phyloP scores from a whole-genome alignment of 768 basidiomycete species.

The Termitomyces bulborhizus region DNA sequence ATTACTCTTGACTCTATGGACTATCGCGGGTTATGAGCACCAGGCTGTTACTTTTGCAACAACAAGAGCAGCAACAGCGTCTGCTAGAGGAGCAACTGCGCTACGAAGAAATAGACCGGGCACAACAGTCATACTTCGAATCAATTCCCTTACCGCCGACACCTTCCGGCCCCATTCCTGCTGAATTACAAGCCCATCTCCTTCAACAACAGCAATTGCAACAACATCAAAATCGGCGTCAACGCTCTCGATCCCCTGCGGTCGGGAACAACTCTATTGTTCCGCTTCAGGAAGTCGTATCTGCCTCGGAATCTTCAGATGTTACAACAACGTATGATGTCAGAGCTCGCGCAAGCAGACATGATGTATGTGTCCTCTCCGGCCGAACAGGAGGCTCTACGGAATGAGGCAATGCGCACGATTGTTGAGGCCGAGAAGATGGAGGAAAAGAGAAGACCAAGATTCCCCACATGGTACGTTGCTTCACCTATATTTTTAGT shows the following conservation, averaged over 20 bases:
- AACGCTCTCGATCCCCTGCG: constrained; percentile 39
- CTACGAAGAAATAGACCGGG: constrained; percentile 54
- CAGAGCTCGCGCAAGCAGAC: constrained; percentile 69
- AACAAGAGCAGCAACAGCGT: constrained; percentile 57
- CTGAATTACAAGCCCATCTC: constrained; percentile 42
- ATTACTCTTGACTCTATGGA: too few species aligned
- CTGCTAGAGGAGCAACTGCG: constrained; percentile 58
- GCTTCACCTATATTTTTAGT: neutral
- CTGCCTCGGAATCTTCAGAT: constrained; percentile 61
- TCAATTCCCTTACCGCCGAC: constrained; percentile 33
- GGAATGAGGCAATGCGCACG: constrained; percentile 78
- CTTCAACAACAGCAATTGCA: constrained; percentile 42
- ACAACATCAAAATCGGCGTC: constrained; percentile 41
- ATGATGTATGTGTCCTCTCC: constrained; percentile 51
- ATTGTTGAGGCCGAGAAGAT: constrained; percentile 87
- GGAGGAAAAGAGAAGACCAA: constrained; percentile 83
- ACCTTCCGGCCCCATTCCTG: constrained; percentile 39
- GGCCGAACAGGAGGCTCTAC: constrained; percentile 62
- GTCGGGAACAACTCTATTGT: constrained; percentile 25
- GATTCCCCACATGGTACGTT: constrained; percentile 79
- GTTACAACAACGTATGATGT: constrained; percentile 71
- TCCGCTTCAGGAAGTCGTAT: constrained; percentile 48
- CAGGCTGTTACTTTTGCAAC: constrained; percentile 58
- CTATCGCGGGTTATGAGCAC: constrained; percentile 34
- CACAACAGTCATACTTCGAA: constrained; percentile 31